Evolutionary conservation across 257 asterid species (phyloP).

Genomic region (Solanum clarkiae): DNA sequence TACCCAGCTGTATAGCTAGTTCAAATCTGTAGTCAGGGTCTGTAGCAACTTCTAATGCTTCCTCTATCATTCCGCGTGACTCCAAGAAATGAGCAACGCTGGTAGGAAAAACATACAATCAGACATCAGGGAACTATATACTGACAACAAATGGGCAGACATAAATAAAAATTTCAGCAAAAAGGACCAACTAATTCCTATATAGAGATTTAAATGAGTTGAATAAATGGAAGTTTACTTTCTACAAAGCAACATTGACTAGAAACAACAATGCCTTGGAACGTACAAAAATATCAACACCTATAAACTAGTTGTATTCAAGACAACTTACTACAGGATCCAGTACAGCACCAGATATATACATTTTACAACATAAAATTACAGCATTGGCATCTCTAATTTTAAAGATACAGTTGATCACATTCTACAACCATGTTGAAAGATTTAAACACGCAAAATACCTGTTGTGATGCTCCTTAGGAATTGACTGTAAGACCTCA

Average conservation of each 20-base stretch:
- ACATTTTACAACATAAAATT: background rate
- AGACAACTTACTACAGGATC: background rate
- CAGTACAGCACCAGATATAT: background rate
- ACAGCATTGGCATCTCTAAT: background rate
- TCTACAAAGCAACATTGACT: background rate
- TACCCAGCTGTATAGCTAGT: conserved; percentile 84
- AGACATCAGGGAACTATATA: background rate
- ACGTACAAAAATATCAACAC: background rate
- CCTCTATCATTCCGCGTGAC: conserved; percentile 92
- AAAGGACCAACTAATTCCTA: background rate
- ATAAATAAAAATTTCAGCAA: background rate
- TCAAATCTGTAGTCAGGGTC: conserved; percentile 97
- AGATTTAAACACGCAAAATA: background rate
- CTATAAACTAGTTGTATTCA: background rate
- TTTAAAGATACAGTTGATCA: background rate
- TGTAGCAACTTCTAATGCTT: conserved; percentile 88
- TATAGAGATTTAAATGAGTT: background rate
- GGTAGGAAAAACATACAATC: background rate
- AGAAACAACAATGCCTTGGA: background rate
- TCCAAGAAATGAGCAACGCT: conserved; percentile 96
- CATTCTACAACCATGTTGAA: background rate
- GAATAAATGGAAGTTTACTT: background rate
- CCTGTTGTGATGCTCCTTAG: conserved; percentile 91
- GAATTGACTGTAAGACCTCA: conserved; percentile 76
- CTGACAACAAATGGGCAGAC: background rate